Evolutionary conservation across 495 filamentous ascomycete genomes (phyloP), one percentile per base, ranked within the genome.

Genomic region (Aspergillus egyptiacus): DNA sequence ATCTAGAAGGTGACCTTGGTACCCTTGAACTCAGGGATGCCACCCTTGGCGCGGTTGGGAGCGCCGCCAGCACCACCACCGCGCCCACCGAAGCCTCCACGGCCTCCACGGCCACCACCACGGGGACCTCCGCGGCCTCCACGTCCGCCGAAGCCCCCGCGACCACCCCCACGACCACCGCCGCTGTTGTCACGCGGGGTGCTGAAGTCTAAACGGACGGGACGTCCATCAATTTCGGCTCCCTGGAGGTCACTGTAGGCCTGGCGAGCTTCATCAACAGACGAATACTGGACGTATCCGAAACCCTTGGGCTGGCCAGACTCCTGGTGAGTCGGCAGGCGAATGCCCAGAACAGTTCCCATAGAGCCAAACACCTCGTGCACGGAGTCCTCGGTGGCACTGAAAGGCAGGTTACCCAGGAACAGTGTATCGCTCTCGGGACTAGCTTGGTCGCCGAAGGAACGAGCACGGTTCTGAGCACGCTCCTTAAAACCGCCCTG

Each of bases 301-400:
- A 94, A 97, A 45, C 93, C 93, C 81, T 97, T 96, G 64, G 80
- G 85, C 46, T 83, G 81, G 38, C 91, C 93, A 51, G 82, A 79
- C 24, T 95, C 89, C 76, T 70, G 76, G 61, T 97, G 88, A 48
- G 91, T 97, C 34, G 94, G 94, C 41, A 98, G 82, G 58, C 89
- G 82, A 50, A 96, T 81, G 57, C 85, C 84, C 51, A 81, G 73
- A 64, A 97, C 81, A 56, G 65, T 70, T 52, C 80, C 82, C 59
- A 84, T 77, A 50, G 78, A 74, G 53, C 80, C 78, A 71, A 96
- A 97, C 64, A 82, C 78, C 48, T 85, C 82, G 48, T 74, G 74
- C 46, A 98, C 70, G 47, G 76, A 70, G 37, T 89, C 83, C 73
- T 95, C 85, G 49, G 83, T 80, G 58, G 81, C 85, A 45, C 86